Evolutionary conservation across 2,329 filamentous ascomycete species (phyloP), one percentile per base, ranked within the genome.

Genomic region (Sporothrix protearum): DNA sequence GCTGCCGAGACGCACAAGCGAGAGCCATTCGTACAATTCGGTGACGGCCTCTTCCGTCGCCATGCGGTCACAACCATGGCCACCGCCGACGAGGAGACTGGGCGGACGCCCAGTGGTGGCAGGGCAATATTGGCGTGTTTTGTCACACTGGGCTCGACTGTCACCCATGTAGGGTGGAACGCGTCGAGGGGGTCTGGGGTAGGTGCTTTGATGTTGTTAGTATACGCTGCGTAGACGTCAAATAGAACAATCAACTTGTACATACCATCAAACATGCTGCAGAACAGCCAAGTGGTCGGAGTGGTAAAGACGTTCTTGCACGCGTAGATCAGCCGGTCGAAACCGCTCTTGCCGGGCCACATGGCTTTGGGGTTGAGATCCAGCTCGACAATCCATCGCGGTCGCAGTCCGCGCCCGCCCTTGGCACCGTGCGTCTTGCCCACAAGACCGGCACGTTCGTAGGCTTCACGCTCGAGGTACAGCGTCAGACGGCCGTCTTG

Each of bases 341-440:
- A 97, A 0, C 89, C 91, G 74, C 91, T 94, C 79, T 93, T 96
- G 3, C 94, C 94, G 70, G 89, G 90, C 8, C 93, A 79, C 92
- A 97, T 97, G 0, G 89, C 89, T 0, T 89, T 86, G 5, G 85
- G 83, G 22, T 90, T 87, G 36, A 99, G 85, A 73, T 98, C 90
- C 68, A 91, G 84, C 76, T 95, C 88, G 61, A 98, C 87, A 36
- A 90, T 92, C 86, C 92, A 98, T 80, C 92, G 85, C 70, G 89
- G 87, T 77, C 91, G 93, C 63, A 87, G 77, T 0, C 85, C 85
- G 25, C 88, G 83, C 72, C 83, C 84, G 7, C 87, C 87, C 75
- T 89, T 89, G 57, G 82, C 80, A 1, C 86, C 87, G 71, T 88
- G 82, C 22, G 91, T 86, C 74, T 89, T 89, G 0, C 95, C 95